Evolutionary conservation across 2,329 filamentous ascomycete genomes (phyloP).

Genomic region (Cladosporium halotolerans): DNA sequence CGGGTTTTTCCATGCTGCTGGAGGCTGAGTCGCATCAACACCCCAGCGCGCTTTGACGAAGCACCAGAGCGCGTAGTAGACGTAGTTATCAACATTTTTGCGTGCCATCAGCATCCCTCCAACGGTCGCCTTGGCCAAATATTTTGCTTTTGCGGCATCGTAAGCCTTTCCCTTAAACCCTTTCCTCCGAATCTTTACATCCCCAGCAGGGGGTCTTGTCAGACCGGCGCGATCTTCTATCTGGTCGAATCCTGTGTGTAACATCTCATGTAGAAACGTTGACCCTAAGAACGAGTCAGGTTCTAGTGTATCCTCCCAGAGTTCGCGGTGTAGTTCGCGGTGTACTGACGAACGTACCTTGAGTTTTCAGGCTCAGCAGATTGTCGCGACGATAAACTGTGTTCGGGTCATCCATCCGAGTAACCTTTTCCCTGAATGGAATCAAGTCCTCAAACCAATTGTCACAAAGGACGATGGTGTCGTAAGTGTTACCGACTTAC

Average conservation of each 20-base stretch:
- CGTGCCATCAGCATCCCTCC: constrained; percentile 4
- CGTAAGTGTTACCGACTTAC: background rate
- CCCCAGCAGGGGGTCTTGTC: too few relatives aligned
- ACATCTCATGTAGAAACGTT: background rate
- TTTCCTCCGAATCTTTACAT: too few relatives aligned
- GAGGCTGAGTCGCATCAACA: background rate
- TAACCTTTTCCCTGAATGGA: background rate
- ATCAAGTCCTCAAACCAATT: background rate
- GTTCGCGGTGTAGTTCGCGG: too few relatives aligned
- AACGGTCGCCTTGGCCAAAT: background rate
- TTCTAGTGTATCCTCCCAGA: too few relatives aligned
- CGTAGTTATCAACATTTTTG: constrained; percentile 11
- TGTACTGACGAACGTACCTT: background rate
- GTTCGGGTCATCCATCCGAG: background rate
- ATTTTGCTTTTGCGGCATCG: background rate
- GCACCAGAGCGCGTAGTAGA: background rate
- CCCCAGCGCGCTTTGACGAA: background rate
- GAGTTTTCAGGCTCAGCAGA: background rate
- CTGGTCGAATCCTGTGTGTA: background rate
- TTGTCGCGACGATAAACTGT: background rate
- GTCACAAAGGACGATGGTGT: background rate
- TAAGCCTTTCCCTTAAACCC: background rate
- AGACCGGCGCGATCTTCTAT: too few relatives aligned
- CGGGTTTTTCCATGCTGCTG: background rate
- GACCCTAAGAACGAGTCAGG: background rate